These are phyloP conservation scores for Senna tora DNA, from an alignment of 306 rosid species.

Conservation along the genomic window DNA sequence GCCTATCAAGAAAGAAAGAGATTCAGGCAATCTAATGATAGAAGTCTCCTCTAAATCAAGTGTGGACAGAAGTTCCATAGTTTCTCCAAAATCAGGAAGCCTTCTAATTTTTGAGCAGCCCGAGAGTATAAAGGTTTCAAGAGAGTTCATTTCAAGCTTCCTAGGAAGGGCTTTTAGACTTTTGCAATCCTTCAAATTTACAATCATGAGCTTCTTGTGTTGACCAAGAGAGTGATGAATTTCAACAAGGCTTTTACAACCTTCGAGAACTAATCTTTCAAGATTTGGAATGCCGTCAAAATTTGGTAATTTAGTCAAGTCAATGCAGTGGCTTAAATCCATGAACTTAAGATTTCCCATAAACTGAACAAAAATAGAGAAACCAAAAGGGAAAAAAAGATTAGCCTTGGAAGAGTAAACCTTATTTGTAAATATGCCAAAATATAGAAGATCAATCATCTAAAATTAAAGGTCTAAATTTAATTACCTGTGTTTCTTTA, in stretches of 20 bases:
- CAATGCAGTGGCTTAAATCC: constrained; percentile 35
- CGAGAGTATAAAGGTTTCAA: constrained; percentile 33
- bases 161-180: constrained; percentile 42
- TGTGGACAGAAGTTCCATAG: constrained; percentile 19
- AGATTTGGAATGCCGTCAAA: constrained; percentile 39
- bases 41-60: constrained; percentile 31
- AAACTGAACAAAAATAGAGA: constrained; percentile 22
- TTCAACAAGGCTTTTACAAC: constrained; percentile 38
- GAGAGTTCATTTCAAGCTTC: constrained; percentile 41
- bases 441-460: too few species aligned
- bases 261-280: constrained; percentile 41
- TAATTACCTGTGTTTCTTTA: not conserved
- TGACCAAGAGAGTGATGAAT: constrained; percentile 37
- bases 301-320: constrained; percentile 28
- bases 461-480: too few species aligned
- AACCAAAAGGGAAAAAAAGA: not conserved
- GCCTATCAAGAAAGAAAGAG: too few species aligned
- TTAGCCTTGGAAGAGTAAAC: not conserved
- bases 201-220: constrained; percentile 31
- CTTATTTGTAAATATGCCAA: too few species aligned
- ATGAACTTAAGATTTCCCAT: constrained; percentile 33
- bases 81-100: constrained; percentile 41
- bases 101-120: constrained; percentile 38
- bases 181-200: constrained; percentile 47
- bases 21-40: too few species aligned